Percentiles rank a stretch among this genome's conserved stretches.
Evolutionary conservation across 306 rosid genomes (phyloP).

Genomic region (Echinosophora koreensis): DNA sequence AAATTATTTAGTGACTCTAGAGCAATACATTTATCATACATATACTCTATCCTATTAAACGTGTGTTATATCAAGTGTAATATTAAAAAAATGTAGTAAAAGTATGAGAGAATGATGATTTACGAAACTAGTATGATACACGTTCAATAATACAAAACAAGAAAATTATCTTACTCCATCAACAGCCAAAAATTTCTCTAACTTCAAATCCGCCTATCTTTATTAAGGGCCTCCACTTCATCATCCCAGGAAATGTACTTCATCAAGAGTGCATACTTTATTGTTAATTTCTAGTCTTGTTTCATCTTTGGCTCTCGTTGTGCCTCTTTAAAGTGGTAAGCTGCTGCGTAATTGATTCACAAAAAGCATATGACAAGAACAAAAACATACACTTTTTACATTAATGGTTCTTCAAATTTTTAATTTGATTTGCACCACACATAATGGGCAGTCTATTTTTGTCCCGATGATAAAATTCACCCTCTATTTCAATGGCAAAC

Average conservation of each 20-base stretch:
- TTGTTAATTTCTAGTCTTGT: conserved; percentile 35
- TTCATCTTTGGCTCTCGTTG: neutral
- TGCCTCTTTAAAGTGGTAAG: neutral
- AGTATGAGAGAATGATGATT: too few relatives aligned
- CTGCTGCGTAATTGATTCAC: conserved; percentile 16
- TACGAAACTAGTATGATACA: too few relatives aligned
- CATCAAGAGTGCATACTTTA: conserved; percentile 40
- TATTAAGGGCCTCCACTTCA: conserved; percentile 52
- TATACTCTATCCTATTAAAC: too few relatives aligned
- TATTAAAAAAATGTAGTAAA: too few relatives aligned
- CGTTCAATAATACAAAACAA: too few relatives aligned
- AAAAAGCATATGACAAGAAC: conserved; percentile 20
- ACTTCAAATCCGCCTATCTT: conserved; percentile 48
- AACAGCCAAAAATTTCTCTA: neutral
- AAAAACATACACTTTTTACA: conserved; percentile 19
- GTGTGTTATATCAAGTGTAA: too few relatives aligned
- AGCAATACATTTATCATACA: too few relatives aligned
- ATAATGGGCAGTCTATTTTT: neutral
- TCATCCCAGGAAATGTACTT: conserved; percentile 58
- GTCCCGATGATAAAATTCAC: neutral
- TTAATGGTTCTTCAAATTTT: neutral
- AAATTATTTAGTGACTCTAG: too few relatives aligned
- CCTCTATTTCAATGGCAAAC: conserved; percentile 2
- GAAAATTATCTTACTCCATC: too few relatives aligned
- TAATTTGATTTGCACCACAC: neutral